phyloP scores from a whole-genome alignment of 2,329 filamentous ascomycete genomes.

The Exophiala xenobiotica region DNA sequence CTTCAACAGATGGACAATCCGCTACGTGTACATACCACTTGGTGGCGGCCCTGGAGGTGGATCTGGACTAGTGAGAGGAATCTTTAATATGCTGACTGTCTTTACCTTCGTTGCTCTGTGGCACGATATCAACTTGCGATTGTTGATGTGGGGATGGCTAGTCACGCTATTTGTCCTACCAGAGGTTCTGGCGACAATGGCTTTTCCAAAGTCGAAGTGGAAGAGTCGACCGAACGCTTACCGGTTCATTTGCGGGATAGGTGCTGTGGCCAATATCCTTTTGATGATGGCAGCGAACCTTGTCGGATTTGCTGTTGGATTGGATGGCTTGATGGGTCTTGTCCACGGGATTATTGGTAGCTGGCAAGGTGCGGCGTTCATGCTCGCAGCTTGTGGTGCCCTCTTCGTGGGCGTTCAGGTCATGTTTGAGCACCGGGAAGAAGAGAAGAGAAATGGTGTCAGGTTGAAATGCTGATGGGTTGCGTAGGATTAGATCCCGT shows the following conservation, averaged over 20 bases:
- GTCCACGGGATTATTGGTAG: slow-evolving; percentile 72
- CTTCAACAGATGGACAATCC: slow-evolving; percentile 91
- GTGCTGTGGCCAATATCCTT: slow-evolving; percentile 77
- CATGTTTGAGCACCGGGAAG: slow-evolving; percentile 94
- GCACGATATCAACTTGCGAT: slow-evolving; percentile 90
- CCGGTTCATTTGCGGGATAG: slow-evolving; percentile 74
- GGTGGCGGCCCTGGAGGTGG: slow-evolving; percentile 52
- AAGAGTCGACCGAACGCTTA: slow-evolving; percentile 68
- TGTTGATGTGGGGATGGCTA: slow-evolving; percentile 96
- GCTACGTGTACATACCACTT: slow-evolving; percentile 90
- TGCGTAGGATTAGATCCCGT: too few relatives aligned
- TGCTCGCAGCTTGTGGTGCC: slow-evolving; percentile 67
- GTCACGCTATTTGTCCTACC: slow-evolving; percentile 91
- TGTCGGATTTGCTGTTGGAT: slow-evolving; percentile 87
- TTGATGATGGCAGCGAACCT: slow-evolving; percentile 97
- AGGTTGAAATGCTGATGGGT: slow-evolving; percentile 79
- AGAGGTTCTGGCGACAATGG: slow-evolving; percentile 68
- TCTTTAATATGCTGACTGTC: slow-evolving; percentile 75
- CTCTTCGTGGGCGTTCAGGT: slow-evolving; percentile 85
- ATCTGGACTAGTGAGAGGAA: slow-evolving; percentile 54
- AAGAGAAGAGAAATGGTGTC: slow-evolving; percentile 78
- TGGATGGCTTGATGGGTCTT: slow-evolving; percentile 81
- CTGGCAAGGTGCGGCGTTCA: slow-evolving; percentile 72
- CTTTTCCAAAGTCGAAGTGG: slow-evolving; percentile 76
- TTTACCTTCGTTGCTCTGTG: slow-evolving; percentile 97